These are phyloP conservation scores for Epichloe scottii DNA, from an alignment of 2,329 filamentous ascomycete species.

Conservation along the genomic window DNA sequence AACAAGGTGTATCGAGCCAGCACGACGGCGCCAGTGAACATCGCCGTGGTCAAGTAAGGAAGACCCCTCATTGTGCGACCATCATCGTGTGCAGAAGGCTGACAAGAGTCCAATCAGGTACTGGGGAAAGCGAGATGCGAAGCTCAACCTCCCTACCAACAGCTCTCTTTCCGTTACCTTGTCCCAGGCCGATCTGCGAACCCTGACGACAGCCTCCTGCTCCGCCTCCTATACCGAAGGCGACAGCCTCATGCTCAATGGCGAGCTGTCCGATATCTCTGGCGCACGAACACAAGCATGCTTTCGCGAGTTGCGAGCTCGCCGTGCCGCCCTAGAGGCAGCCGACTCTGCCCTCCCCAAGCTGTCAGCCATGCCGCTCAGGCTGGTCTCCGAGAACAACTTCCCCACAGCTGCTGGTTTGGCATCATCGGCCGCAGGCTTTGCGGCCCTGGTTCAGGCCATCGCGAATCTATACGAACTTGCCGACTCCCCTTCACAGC, in stretches of 20 bases:
- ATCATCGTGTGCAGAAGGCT: not conserved
- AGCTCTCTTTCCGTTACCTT: constrained; percentile 95
- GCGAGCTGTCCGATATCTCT: constrained; percentile 67
- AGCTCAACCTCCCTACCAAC: constrained; percentile 94
- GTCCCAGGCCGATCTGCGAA: constrained; percentile 84
- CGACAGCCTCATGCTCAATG: constrained; percentile 75
- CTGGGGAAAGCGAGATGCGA: constrained; percentile 94
- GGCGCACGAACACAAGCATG: constrained; percentile 90
- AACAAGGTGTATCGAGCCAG: constrained; percentile 71
- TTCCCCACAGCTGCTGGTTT: constrained; percentile 95
- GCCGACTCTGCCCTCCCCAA: constrained; percentile 64
- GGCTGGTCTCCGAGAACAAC: constrained; percentile 93
- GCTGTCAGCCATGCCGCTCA: constrained; percentile 64
- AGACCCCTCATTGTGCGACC: not conserved
- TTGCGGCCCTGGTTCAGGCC: constrained; percentile 63
- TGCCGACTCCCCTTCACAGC: constrained; percentile 64
- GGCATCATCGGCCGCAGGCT: constrained; percentile 57
- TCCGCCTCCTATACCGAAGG: constrained; percentile 53
- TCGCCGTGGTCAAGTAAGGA: constrained; percentile 84
- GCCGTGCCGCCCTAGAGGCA: constrained; percentile 64
- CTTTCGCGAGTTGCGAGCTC: constrained; percentile 69
- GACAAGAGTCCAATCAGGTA: constrained; percentile 30
- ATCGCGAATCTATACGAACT: constrained; percentile 89
- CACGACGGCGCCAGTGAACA: constrained; percentile 95
- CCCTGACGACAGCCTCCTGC: constrained; percentile 90